Percentiles rank a stretch among this genome's conserved stretches.
These are phyloP conservation scores for Colletotrichum navitas DNA, from an alignment of 2,329 filamentous ascomycete genomes.

Conservation along the genomic window DNA sequence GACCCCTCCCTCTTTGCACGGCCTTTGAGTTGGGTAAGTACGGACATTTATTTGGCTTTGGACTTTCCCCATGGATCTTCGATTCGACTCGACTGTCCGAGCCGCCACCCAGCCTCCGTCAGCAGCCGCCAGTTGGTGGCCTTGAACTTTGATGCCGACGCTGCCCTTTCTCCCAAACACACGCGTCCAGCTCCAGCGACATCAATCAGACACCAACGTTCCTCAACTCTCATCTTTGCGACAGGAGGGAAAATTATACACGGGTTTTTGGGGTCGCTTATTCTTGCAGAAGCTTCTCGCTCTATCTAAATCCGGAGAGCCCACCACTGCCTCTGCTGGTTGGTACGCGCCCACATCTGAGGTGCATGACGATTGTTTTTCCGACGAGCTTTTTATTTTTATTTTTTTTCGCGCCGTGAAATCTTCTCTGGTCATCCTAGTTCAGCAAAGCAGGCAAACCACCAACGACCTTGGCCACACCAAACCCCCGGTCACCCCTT, in stretches of 20 bases:
- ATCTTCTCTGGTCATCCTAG: constrained; percentile 27
- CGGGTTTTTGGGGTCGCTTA: neutral
- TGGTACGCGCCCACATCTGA: constrained; percentile 7
- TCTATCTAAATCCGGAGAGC: constrained; percentile 24
- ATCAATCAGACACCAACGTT: constrained; percentile 8
- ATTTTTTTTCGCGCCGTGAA: constrained; percentile 27
- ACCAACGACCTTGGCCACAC: constrained; percentile 25
- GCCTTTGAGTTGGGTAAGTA: constrained; percentile 11
- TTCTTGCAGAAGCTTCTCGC: constrained; percentile 1
- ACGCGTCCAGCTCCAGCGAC: neutral
- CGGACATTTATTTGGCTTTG: neutral
- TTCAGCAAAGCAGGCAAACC: constrained; percentile 21
- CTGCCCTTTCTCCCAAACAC: neutral
- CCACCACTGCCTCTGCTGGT: neutral
- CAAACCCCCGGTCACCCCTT: constrained; percentile 9
- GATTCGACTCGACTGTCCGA: neutral
- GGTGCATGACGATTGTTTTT: constrained; percentile 36
- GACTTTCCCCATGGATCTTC: constrained; percentile 18
- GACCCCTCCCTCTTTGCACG: constrained; percentile 22
- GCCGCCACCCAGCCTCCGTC: constrained; percentile 16
- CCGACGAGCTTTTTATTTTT: constrained; percentile 13
- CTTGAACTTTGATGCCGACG: neutral
- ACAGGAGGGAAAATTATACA: neutral
- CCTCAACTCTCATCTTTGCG: neutral
- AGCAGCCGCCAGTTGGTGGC: neutral